These are phyloP conservation scores for Microcyclosporella mali DNA, from an alignment of 2,329 filamentous ascomycete species.

Conservation along the genomic window DNA sequence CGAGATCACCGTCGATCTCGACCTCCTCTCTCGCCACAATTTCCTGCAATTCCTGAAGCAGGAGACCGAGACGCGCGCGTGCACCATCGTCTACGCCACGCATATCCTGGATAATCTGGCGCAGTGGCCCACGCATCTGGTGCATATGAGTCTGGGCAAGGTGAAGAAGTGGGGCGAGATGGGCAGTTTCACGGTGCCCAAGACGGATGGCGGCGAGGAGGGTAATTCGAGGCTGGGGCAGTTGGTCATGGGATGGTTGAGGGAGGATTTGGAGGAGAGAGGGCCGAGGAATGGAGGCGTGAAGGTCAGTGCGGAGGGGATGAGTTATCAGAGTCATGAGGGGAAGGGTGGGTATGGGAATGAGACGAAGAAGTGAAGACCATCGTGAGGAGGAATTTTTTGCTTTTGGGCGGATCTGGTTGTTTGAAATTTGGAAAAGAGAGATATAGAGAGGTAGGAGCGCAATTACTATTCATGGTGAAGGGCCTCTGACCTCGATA, in stretches of 20 bases:
- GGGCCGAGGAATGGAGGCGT: constrained; percentile 64
- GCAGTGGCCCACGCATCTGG: constrained; percentile 89
- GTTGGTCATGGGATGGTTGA: constrained; percentile 81
- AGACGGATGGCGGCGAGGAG: constrained; percentile 42
- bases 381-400: too few species aligned
- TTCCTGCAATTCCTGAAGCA: constrained; percentile 80
- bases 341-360: constrained; percentile 60
- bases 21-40: constrained; percentile 74
- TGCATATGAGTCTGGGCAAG: constrained; percentile 86
- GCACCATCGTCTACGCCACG: constrained; percentile 94
- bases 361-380: constrained; percentile 1
- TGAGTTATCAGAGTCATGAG: constrained; percentile 54
- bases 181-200: constrained; percentile 58
- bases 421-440: too few species aligned
- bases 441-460: too few species aligned
- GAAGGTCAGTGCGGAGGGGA: constrained; percentile 56
- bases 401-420: too few species aligned
- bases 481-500: too few species aligned
- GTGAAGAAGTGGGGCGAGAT: constrained; percentile 82
- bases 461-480: too few species aligned
- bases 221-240: constrained; percentile 84
- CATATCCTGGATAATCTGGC: constrained; percentile 95
- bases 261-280: constrained; percentile 68
- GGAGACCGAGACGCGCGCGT: constrained; percentile 75
- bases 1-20: constrained; percentile 94